phyloP scores from a whole-genome alignment of 495 filamentous ascomycete species.

The Oleoguttula mirabilis region DNA sequence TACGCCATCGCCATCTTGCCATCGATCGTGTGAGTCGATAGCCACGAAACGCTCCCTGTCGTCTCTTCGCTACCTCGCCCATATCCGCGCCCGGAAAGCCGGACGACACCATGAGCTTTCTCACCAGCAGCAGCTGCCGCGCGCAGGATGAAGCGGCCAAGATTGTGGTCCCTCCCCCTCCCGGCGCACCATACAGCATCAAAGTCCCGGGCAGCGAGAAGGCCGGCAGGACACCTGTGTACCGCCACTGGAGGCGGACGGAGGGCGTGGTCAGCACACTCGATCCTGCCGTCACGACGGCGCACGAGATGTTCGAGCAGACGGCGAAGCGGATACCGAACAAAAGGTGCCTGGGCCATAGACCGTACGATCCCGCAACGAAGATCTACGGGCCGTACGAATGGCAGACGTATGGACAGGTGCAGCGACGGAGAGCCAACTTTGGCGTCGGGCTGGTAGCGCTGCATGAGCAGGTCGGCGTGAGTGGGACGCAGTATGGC shows the following conservation, averaged over 20 bases:
- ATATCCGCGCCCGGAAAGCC: too few relatives aligned
- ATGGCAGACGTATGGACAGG: constrained; percentile 74
- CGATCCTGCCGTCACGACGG: constrained; percentile 60
- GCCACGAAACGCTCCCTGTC: too few relatives aligned
- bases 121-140: background rate
- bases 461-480: constrained; percentile 59
- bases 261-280: constrained; percentile 54
- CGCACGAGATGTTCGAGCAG: constrained; percentile 72
- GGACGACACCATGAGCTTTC: too few relatives aligned
- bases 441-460: constrained; percentile 80
- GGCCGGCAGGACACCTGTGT: constrained; percentile 61
- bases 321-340: constrained; percentile 47
- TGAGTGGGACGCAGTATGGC: constrained; percentile 58
- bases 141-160: constrained; percentile 30
- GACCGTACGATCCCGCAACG: constrained; percentile 63
- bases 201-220: constrained; percentile 60
- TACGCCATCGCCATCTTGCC: too few relatives aligned
- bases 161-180: constrained; percentile 37
- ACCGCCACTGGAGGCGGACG: constrained; percentile 67
- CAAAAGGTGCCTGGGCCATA: constrained; percentile 61
- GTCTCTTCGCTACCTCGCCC: too few relatives aligned
- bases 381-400: constrained; percentile 67
- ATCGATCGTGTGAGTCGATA: too few relatives aligned
- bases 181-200: constrained; percentile 50
- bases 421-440: constrained; percentile 67